A percentile compares a stretch with the other conserved stretches of the same genome.
Conservation (phyloP, 1,284 basidiomycete genomes). For the Volvariella surrecta region DNA sequence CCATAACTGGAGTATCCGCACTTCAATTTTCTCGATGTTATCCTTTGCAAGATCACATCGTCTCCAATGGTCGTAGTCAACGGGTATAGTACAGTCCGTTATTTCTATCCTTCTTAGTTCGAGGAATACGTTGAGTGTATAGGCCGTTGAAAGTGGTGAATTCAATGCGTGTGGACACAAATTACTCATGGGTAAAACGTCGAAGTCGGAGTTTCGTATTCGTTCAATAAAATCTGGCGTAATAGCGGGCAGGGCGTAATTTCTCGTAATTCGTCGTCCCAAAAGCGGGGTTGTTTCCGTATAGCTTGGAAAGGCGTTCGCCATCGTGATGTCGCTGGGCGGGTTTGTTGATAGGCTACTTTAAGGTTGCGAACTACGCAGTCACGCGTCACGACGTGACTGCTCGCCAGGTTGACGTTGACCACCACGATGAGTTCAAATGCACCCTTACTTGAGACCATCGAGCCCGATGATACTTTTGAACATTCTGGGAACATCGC, state of each 20-base stretch:
- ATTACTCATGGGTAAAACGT: neutral
- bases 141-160: constrained; percentile 19
- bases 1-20: too few species aligned
- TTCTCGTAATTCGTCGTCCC: too few species aligned
- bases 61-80: constrained; percentile 25
- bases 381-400: too few species aligned
- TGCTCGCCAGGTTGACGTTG: neutral
- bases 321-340: too few species aligned
- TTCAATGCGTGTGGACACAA: neutral
- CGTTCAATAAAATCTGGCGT: too few species aligned
- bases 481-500: constrained; percentile 30
- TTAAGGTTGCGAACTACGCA: too few species aligned
- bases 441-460: constrained; percentile 53
- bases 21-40: too few species aligned
- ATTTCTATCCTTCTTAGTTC: constrained; percentile 18
- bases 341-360: too few species aligned
- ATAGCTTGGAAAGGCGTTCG: too few species aligned
- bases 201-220: too few species aligned
- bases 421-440: constrained; percentile 40
- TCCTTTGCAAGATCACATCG: constrained; percentile 8
- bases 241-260: too few species aligned
- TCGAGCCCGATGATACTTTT: constrained; percentile 61
- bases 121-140: constrained; percentile 25
- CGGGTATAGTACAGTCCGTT: constrained; percentile 9
- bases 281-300: too few species aligned